Evolutionary conservation across 2,329 filamentous ascomycete species (phyloP), one percentile per base, ranked within the genome.

Genomic region (Ascochyta rabiei): DNA sequence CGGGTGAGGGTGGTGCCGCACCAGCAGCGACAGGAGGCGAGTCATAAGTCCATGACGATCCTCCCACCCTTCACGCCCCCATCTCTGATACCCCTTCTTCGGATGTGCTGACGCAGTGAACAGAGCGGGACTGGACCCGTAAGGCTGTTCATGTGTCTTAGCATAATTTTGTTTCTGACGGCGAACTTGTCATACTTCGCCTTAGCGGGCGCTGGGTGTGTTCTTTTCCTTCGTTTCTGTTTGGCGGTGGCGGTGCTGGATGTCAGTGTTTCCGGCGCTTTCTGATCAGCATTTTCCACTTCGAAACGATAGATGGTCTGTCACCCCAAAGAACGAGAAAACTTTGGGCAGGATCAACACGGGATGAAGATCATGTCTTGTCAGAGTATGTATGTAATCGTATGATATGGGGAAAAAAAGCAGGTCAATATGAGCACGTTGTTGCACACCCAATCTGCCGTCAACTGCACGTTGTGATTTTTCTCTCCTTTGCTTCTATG

Each of bases 1-100:
- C 70, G 46, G 69, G 68, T 48, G 70, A 73, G 60, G 70, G 71
- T 60, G 53, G 71, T 53, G 68, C 67, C 58, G 44, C 70, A 34
- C 65, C 72, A 43, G 67, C 69, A 61, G 67, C 71, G 41, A 69
- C 71, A 28, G 72, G 69, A 69, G 71, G 71, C 68, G 72, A 75
- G 66, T 73, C 71, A 66, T 75, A 72, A 60, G 39, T 23, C 30
- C 48, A 34, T 33, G 46, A 56, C 53, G 33, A 48, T 57, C 49
- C 52, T 50, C 41, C 34, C 56, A 45, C 59, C 42, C 56, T n/a
- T 30, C 28, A 30, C 28, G 12, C 28, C 56, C 57, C 62, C 46
- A 56, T 53, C 57, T 66, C 67, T 70, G 68, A 72, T 72, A 72
- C 69, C 69, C 67, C 60, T 63, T 64, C 60, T 60, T 63, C 61